Base-by-base conservation (phyloP, 202 grass and related monocot genomes). In the Musa balbisiana region DNA sequence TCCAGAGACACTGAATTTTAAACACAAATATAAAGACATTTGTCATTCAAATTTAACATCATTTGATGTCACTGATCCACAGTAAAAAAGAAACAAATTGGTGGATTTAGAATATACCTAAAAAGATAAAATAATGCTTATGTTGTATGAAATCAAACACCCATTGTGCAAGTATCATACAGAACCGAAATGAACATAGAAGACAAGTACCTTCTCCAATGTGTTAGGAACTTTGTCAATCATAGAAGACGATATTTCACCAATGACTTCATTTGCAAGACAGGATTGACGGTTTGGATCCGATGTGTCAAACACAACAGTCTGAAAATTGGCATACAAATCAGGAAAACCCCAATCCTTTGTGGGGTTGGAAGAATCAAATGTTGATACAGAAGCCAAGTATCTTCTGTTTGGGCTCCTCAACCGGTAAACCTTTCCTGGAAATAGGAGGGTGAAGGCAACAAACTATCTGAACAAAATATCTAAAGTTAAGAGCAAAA, bases 381-480 rank as follows among this genome's bases (percentile, higher is more conserved):
- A 91, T 69, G 69, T 69, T 72, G 88, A 97, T 82, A 97, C 77
- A 67, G 84, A 91, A 76, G 78, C 53, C 62, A 93, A 87, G 84
- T 87, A 82, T 78, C 83, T 97, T 74, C 74, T 84, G 67, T 86
- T 89, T 59, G 88, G 94, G 19, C 77, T 97, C 84, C 85, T 89
- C 72, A 93, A 68, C 76, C 88, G 91, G 81, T 97, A 97, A 27
- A 97, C 52, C 64, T 97, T 97, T 58, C 94, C 94, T 93, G 81
- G 75, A 79, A 73, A 66, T 63, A 81, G 15, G 65, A 80, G 58
- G 20, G 58, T 13, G 21, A 73, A 55, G 24, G 12, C 21, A 25
- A 25, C 51, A 73, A 55, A 55, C 13, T 25, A 53, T 26, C 19
- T 27, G 8, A 62, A 20, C 6, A 9, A 9, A 62, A 62, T 9